Conservation (phyloP, 1,139 yeast genomes). For the Debaryomycetaceae sp. region DNA sequence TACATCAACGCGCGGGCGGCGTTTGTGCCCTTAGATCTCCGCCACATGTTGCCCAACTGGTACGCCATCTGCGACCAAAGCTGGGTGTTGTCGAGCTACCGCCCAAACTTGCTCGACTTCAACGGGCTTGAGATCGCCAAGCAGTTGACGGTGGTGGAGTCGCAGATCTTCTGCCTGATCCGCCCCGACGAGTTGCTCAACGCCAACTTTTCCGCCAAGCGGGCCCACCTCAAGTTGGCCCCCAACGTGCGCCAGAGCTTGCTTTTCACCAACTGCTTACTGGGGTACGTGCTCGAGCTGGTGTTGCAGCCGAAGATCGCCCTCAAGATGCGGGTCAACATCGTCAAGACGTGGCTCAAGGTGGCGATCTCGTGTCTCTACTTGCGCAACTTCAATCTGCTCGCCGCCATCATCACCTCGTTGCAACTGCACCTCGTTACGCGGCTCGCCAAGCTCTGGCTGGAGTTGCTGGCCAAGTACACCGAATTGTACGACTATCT, state of each 20-base stretch:
- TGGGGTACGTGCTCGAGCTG: conserved; percentile 80
- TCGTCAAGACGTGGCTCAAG: conserved; percentile 77
- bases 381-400: conserved; percentile 76
- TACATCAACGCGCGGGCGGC: conserved; percentile 21
- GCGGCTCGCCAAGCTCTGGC: conserved; percentile 66
- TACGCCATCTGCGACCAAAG: conserved; percentile 38
- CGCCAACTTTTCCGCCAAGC: conserved; percentile 65
- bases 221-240: conserved; percentile 58
- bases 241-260: conserved; percentile 73
- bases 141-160: conserved; percentile 79
- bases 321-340: conserved; percentile 50
- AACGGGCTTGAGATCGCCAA: conserved; percentile 81
- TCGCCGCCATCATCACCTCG: conserved; percentile 84
- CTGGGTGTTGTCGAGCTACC: conserved; percentile 43
- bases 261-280: conserved; percentile 70
- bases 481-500: conserved; percentile 61
- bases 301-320: conserved; percentile 53
- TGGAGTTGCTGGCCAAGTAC: conserved; percentile 60
- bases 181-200: conserved; percentile 71
- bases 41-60: conserved; percentile 32
- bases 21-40: conserved; percentile 27
- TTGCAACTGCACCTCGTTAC: conserved; percentile 79
- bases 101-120: conserved; percentile 59
- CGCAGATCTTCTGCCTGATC: conserved; percentile 62
- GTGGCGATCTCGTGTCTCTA: conserved; percentile 79